Percentiles rank a stretch among this genome's conserved stretches.
These are phyloP conservation scores for Vitis amurensis DNA, from an alignment of 164 flowering plant species.

Conservation along the genomic window DNA sequence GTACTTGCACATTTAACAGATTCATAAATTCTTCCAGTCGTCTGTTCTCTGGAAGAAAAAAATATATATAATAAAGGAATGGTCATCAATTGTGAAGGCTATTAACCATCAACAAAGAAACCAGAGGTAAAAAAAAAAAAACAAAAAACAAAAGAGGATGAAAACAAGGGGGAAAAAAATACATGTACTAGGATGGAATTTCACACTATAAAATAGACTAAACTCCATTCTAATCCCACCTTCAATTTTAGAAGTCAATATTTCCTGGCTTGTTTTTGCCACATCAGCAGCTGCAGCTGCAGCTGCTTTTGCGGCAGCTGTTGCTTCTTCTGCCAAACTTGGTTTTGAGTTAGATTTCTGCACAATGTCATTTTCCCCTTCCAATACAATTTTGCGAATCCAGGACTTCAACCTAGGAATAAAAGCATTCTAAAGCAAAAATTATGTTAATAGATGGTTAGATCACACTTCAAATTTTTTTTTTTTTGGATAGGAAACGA, in stretches of 20 bases:
- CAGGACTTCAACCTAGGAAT: constrained; percentile 88
- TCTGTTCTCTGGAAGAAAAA: constrained; percentile 1
- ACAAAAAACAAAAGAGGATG: background rate
- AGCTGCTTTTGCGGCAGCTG: constrained; percentile 92
- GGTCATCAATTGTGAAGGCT: background rate
- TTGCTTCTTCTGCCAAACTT: constrained; percentile 78
- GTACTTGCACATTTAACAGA: constrained; percentile 64
- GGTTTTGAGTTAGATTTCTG: constrained; percentile 49
- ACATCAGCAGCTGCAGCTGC: constrained; percentile 92
- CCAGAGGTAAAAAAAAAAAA: background rate
- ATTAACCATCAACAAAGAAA: background rate
- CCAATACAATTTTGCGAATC: constrained; percentile 80
- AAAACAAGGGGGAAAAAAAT: background rate
- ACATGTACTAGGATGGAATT: background rate
- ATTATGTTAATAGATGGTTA: constrained; percentile 5
- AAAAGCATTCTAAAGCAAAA: constrained; percentile 52
- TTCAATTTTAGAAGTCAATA: constrained; percentile 67
- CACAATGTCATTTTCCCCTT: constrained; percentile 50
- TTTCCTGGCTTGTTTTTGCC: constrained; percentile 85
- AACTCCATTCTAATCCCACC: constrained; percentile 35
- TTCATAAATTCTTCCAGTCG: constrained; percentile 54
- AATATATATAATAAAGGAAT: background rate
- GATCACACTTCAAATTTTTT: background rate
- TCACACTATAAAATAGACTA: background rate
- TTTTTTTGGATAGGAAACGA: too few species aligned